Evolutionary conservation across 164 flowering plant species (phyloP), one percentile per base, ranked within the genome.

Genomic region (Protea cynaroides): DNA sequence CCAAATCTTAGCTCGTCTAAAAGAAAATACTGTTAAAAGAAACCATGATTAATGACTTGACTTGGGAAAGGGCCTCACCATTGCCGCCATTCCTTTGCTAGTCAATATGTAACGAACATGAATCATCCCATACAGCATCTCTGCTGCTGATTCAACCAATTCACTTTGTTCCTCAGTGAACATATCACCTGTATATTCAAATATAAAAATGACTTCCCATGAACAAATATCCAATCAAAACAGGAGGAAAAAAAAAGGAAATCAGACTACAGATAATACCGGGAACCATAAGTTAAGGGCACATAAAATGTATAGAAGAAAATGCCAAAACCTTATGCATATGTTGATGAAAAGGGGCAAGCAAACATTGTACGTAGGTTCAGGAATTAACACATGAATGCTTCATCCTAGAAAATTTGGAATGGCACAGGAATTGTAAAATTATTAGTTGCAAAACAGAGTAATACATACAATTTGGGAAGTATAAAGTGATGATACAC

Each of bases 91-190:
- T 65, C 95, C 95, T 71, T 88, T 86, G 81, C 79, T 82, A 52
- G 95, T 86, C 75, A 88, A 74, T 54, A 88, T 81, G 71, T 88
- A 88, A 24, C 95, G 80, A 22, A 80, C 86, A 80, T 88, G 95
- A 66, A 88, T 86, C 37, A 88, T 75, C 56, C 95, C 95, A 78
- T 88, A 86, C 13, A 88, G 78, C 90, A 88, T 85, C 81, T 88
- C 94, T n/a, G 90, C 94, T 19, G 90, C 94, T 50, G 95, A 88
- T 75, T 88, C 95, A 63, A 88, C 78, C 29, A 88, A 64, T 64
- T 88, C 95, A 73, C 84, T 86, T 60, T 88, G 95, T 67, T 88
- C 95, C 70, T 88, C 95, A 4, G 91, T 88, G 36, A 84, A 82
- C 79, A 82, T 80, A 69, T 84, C 87, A 64, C 84, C 94, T 88